Base-by-base conservation (phyloP, 345 rosid genomes). In the Hibiscus syriacus region DNA sequence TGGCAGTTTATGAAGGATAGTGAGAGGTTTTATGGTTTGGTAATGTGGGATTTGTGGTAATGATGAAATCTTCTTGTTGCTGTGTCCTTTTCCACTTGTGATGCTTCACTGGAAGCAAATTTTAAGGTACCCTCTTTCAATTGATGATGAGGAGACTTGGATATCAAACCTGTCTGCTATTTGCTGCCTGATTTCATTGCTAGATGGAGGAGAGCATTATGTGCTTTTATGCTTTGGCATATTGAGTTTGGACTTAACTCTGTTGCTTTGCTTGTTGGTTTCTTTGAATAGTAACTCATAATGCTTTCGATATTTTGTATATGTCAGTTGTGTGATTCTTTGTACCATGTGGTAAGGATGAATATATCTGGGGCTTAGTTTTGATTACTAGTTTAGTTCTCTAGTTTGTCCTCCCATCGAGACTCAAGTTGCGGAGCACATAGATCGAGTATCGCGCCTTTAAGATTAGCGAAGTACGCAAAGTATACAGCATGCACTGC, bases 21-120 rank as follows among this genome's bases (percentile, higher is more conserved):
- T 53, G 54, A 46, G 76, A 55, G 66, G 38, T 61, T 53, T 69
- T 65, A 73, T 57, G 74, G 74, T 71, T 73, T 36, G 80, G 80
- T 80, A 61, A 69, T 57, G 34, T 34, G 49, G 64, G 63, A 75
- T n/a, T n/a, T n/a, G n/a, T n/a, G 49, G 64, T 58, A 75, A 77
- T 50, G 64, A 67, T 75, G 72, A 86, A 80, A 82, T 80, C 83
- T 80, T 78, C 72, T 69, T 61, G 72, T 71, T 68, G 46, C 55
- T 67, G 53, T 69, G 71, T 75, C 74, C 45, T 77, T 76, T 70
- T 81, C 76, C 67, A 74, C 72, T 74, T 79, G 70, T 34, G 67
- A 22, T 48, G 65, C 46, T 64, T 71, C 68, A 38, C 30, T 64
- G 25, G 69, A 77, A 26, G 69, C 72, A 46, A 72, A 69, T 66